These are phyloP conservation scores for Syzygium aqueum DNA, from an alignment of 345 rosid genomes.

Conservation along the genomic window DNA sequence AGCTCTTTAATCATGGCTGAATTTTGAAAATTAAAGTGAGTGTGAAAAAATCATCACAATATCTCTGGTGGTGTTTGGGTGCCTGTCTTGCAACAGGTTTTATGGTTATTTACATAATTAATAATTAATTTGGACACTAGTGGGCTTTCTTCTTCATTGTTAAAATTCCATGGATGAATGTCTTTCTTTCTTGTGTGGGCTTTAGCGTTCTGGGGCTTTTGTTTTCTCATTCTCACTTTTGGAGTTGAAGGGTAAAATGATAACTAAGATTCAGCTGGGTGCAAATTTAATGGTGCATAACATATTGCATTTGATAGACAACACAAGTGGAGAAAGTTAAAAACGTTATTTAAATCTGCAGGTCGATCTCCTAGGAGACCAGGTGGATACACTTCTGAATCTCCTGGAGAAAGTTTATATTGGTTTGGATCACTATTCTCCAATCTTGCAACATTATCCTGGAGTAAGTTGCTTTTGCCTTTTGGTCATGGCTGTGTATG, in stretches of 20 bases:
- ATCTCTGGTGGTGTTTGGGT: not conserved
- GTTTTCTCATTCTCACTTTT: not conserved
- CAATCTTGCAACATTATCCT: constrained; percentile 75
- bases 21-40: not conserved
- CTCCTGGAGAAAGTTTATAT: constrained; percentile 93
- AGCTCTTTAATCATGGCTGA: not conserved
- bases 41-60: not conserved
- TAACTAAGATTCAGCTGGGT: not conserved
- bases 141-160: not conserved
- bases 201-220: not conserved
- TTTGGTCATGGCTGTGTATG: not conserved
- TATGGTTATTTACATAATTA: not conserved
- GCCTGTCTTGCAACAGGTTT: not conserved
- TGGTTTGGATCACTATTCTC: constrained; percentile 91
- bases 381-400: constrained; percentile 61
- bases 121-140: not conserved
- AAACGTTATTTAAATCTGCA: constrained; percentile 3
- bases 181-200: not conserved
- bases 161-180: not conserved
- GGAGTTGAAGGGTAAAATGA: not conserved
- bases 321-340: not conserved
- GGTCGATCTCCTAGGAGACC: constrained; percentile 94
- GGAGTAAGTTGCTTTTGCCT: constrained; percentile 48
- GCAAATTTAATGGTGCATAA: not conserved
- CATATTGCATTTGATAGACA: not conserved